These are phyloP conservation scores for Simplicillium sp. DNA, from an alignment of 2,329 filamentous ascomycete species.

Conservation along the genomic window DNA sequence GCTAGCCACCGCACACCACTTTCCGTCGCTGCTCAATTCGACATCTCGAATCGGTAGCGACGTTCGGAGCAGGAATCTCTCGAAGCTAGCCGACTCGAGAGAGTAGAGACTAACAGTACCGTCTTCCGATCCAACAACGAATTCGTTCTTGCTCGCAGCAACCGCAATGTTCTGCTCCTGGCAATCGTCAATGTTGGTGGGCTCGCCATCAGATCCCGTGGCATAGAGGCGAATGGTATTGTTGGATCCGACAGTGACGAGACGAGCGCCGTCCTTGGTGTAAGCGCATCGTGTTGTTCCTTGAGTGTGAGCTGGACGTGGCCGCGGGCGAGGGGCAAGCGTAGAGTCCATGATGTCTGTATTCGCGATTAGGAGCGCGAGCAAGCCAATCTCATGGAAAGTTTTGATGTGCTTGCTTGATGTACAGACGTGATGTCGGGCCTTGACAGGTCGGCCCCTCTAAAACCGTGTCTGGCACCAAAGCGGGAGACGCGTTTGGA, in stretches of 20 bases:
- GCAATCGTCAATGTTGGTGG: slow-evolving; percentile 83
- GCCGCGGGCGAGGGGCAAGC: slow-evolving; percentile 41
- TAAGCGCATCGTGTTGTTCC: slow-evolving; percentile 84
- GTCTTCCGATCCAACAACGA: slow-evolving; percentile 85
- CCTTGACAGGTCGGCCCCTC: not conserved
- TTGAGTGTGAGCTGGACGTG: slow-evolving; percentile 67
- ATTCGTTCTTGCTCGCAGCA: slow-evolving; percentile 67
- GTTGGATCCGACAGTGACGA: slow-evolving; percentile 89
- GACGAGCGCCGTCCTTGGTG: slow-evolving; percentile 75
- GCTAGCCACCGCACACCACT: slow-evolving; percentile 93
- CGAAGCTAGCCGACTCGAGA: slow-evolving; percentile 63
- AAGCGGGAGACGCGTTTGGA: slow-evolving; percentile 26
- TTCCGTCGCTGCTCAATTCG: slow-evolving; percentile 67
- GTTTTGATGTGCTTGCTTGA: not conserved
- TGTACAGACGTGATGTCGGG: not conserved
- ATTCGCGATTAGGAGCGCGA: not conserved
- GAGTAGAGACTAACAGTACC: slow-evolving; percentile 93
- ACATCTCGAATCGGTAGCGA: slow-evolving; percentile 83
- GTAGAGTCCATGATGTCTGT: slow-evolving; percentile 11
- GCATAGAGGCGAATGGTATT: slow-evolving; percentile 89
- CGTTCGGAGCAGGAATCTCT: slow-evolving; percentile 72
- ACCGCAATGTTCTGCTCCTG: slow-evolving; percentile 79
- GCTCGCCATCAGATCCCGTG: slow-evolving; percentile 85
- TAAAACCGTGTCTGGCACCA: not conserved
- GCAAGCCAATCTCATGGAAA: not conserved